Base-by-base conservation (phyloP, 306 rosid genomes). In the Rosa lucieae region DNA sequence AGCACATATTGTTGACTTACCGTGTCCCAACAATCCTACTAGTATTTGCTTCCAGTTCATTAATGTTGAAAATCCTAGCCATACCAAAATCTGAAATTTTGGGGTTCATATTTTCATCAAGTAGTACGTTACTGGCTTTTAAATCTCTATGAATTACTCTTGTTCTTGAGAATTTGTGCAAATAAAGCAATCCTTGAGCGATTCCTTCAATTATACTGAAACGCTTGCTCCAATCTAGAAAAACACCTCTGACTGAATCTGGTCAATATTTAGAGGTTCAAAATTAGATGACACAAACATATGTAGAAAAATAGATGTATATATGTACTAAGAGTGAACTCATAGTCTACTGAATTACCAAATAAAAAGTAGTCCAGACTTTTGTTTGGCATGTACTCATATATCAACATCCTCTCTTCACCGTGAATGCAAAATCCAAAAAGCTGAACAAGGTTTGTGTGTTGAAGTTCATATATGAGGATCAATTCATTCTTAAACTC, bases 71-170 rank as follows among this genome's bases (percentile, higher is more conserved):
- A 3, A 68, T 68, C 43, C 32, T 68, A 6, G 79, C 79, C 73
- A 78, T 21, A 61, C 82, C 76, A 77, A 82, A 82, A 77, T 77
- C 79, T 6, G 14, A 81, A 37, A 74, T 78, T 48, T 85, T 85
- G 12, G 85, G 83, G 10, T 61, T 62, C 81, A 84, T 81, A 1
- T 78, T 47, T 8, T 65, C 70, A 68, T 83, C 80, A 6, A 83
- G 70, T 0, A 77, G 82, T 2, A 77, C 72, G 52, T 82, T 77
- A 47, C 85, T 73, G 0, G 76, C 73, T 68, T 82, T 78, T 17
- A 66, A 5, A 37, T 82, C 82, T 46, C 79, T 66, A 32, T 77
- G 75, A 43, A 77, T n/a, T 43, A 77, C 75, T 72, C 7, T 63
- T 2, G 72, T 26, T 67, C 82, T 77, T 35, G 72, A 77, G 59